Evolutionary conservation across 2,329 filamentous ascomycete species (phyloP), one percentile per base, ranked within the genome.

Genomic region (Beauveria asiatica): DNA sequence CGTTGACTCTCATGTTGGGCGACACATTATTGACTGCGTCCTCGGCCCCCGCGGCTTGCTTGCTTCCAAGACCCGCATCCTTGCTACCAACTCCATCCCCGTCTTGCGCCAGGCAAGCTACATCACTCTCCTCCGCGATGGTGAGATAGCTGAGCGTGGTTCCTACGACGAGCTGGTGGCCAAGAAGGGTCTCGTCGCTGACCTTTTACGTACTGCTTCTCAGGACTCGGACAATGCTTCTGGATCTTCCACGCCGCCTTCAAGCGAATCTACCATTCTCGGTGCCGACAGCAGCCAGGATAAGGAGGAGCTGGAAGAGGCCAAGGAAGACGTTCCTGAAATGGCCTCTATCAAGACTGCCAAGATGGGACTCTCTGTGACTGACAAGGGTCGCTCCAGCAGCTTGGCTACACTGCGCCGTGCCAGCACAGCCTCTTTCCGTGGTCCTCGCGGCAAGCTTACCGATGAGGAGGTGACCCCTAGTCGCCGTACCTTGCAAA

Each of bases 1-100:
- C 0, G 94, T 99, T n/a, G 94, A 99, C 74, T 93, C 96, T 65
- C 94, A 99, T 70, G 94, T 99, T 62, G 94, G 94, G 54, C 84
- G 90, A 64, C 94, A 99, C 74, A 83, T 99, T 61, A 97, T 97
- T 68, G 89, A 97, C 70, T 90, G 94, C 64, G 94, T 99, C 1
- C 83, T 99, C 41, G 94, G 94, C 13, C 81, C 88, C 5, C 88
- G 87, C 63, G 94, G 94, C 65, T 78, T 99, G 7, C 81, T 99
- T 25, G 82, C 80, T 56, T 84, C 87, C 44, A 97, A 97, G 76
- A 97, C 93, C 7, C 86, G 93, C 65, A 89, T 99, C 59, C 80
- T 99, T 54, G 92, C 94, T 10, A 99, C 94, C 21, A 99, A 99
- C 70, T 89, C 94, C 0, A 97, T 99, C 61, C 86, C 92, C 6